Conservation (phyloP, 176 grass and related monocot species). For the Poa pratensis region DNA sequence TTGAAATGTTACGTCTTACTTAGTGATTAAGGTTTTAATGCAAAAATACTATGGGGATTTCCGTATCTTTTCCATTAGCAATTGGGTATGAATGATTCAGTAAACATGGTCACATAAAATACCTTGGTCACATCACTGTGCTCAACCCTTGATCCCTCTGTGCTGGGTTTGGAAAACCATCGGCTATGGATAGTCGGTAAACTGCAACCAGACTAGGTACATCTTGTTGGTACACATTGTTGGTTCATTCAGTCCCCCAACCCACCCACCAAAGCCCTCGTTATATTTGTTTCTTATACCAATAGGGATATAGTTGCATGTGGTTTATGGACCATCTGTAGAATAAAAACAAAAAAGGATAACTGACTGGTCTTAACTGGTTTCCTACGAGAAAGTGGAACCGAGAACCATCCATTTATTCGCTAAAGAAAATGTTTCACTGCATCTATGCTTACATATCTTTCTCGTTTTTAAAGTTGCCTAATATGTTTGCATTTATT, state of each 20-base stretch:
- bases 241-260: background rate
- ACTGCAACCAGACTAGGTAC: background rate
- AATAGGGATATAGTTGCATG: background rate
- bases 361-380: background rate
- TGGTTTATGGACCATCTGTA: background rate
- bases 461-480: constrained; percentile 13
- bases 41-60: background rate
- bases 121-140: background rate
- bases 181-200: background rate
- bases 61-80: background rate
- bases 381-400: background rate
- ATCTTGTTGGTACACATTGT: background rate
- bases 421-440: background rate
- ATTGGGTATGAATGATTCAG: constrained; percentile 15
- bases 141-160: background rate
- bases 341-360: background rate
- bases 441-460: background rate
- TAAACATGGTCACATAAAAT: background rate
- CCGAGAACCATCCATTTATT: background rate
- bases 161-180: constrained; percentile 4
- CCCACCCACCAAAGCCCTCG: background rate
- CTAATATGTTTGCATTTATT: constrained; percentile 27
- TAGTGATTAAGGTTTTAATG: background rate
- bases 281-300: background rate
- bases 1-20: constrained; percentile 17